Base-by-base conservation (phyloP, 768 basidiomycete species). In the Lactarius hengduanensis region DNA sequence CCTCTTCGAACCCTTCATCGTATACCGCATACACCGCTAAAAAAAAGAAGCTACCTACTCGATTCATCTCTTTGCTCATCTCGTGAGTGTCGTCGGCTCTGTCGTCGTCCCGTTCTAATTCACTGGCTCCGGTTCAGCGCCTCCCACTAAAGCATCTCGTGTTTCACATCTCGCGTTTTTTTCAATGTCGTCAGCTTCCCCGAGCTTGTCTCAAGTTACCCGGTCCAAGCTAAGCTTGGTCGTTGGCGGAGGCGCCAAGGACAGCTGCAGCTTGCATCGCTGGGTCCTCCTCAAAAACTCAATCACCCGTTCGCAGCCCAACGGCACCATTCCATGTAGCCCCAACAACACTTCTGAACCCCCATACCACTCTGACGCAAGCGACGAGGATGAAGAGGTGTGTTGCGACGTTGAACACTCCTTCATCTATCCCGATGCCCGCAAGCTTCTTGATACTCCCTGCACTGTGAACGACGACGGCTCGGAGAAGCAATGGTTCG, bases 211-310 rank as follows among this genome's bases (percentile, higher is more conserved):
- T 86, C 90, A 76, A 88, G 86, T 73, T 82, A 80, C 78, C 60
- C 68, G 69, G 61, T 70, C 65, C 43, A 71, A 93, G 81, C 81
- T 93, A 79, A 85, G 87, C 70, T 76, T 82, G 70, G 88, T 85
- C 73, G 75, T 83, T 72, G 82, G 82, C 63, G 77, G 79, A 74
- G 76, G 80, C 71, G 70, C 71, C 70, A 86, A 83, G 78, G 88
- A 90, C 79, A 84, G 77, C 70, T 82, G 83, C 80, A 90, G 86
- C 78, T 83, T 93, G 79, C 90, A 91, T 74, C 90, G 91, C 74
- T 92, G 89, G 90, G 91, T 94, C 61, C 82, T 94, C 65, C 83
- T 93, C 74, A 92, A 92, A 88, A 94, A 93, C 76, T 91, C 89
- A 36, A 82, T 92, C 69, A 77, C 85, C 70, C 81, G 80, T 71